Evolutionary conservation across 2,329 filamentous ascomycete genomes (phyloP), one percentile per base, ranked within the genome.

Genomic region (Talaromyces sp.): DNA sequence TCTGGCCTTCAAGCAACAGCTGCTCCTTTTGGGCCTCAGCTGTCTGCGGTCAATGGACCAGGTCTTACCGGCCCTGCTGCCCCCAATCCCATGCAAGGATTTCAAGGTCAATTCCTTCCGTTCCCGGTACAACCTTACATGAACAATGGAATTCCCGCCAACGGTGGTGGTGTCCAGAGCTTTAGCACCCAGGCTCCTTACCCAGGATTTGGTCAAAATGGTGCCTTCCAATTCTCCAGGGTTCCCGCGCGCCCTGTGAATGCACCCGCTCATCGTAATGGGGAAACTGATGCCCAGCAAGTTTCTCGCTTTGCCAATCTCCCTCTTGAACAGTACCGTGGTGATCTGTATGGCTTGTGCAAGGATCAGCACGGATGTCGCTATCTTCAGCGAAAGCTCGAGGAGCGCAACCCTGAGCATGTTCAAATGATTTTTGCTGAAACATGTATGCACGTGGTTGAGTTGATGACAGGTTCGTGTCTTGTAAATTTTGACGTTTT

Each of bases 291-390:
- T 53, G 57, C 61, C 30, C 87, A 85, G 81, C 67, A 90, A 61
- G 68, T 90, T 81, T 90, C 89, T 69, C 90, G 92, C 63, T 97
- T 91, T 78, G 87, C 90, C 68, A 94, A 95, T 73, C 85, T 91
- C 71, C 87, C 91, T 14, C 82, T 98, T 27, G 91, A 96, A 73
- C 85, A 88, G 36, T 89, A 95, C 69, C 83, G 84, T 40, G 91
- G 92, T 56, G 89, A 92, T 69, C 91, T 99, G 70, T 96, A 96
- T 75, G 84, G 87, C 57, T 82, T 97, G 40, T 98, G 94, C 84
- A 98, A 97, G 79, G 95, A 99, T 72, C 95, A 99, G 79, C 93
- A 99, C 76, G 95, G 95, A 63, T 99, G 95, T 72, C 90, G 95
- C 63, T 99, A 95, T 75, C 81, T 99, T 61, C 95, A 99, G 80